Percentiles rank a stretch among this genome's conserved stretches.
phyloP scores from a whole-genome alignment of 1,139 yeast species.

The Yamadazyma sp. region DNA sequence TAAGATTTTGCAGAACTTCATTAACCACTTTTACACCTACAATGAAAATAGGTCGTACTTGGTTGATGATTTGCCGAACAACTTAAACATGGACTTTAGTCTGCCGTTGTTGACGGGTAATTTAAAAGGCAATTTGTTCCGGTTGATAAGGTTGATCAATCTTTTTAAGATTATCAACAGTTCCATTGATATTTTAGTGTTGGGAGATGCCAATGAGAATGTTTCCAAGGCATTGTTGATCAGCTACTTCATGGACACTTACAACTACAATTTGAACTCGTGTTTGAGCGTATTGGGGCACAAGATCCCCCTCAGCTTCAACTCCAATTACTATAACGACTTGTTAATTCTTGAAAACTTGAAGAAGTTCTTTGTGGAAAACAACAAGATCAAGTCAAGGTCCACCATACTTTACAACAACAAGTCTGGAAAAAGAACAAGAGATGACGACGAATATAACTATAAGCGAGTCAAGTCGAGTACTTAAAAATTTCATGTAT shows the following conservation, averaged over 20 bases:
- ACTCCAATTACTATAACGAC: conserved; percentile 41
- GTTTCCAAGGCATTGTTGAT: conserved; percentile 37
- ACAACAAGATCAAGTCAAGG: conserved; percentile 30
- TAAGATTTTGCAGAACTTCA: conserved; percentile 39
- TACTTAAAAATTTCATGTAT: too few species aligned
- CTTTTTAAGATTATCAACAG: conserved; percentile 35
- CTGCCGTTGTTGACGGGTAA: conserved; percentile 43
- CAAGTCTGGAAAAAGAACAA: conserved; percentile 32
- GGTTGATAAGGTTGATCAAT: conserved; percentile 36
- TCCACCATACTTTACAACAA: conserved; percentile 33
- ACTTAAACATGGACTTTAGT: conserved; percentile 25
- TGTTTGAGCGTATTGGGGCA: conserved; percentile 21
- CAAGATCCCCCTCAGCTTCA: conserved; percentile 20
- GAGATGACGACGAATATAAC: conserved; percentile 20
- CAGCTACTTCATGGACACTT: conserved; percentile 44
- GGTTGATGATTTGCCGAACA: conserved; percentile 33
- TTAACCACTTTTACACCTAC: conserved; percentile 36
- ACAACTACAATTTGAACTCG: conserved; percentile 35
- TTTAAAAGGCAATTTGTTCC: conserved; percentile 39
- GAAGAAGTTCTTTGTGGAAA: conserved; percentile 40
- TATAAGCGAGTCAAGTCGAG: conserved; percentile 5
- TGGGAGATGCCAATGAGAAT: conserved; percentile 35
- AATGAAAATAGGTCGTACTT: conserved; percentile 29
- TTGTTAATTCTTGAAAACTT: conserved; percentile 40
- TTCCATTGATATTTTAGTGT: conserved; percentile 34